Evolutionary conservation across 257 asterid genomes (phyloP), one percentile per base, ranked within the genome.

Genomic region (Primulina huaijiensis): DNA sequence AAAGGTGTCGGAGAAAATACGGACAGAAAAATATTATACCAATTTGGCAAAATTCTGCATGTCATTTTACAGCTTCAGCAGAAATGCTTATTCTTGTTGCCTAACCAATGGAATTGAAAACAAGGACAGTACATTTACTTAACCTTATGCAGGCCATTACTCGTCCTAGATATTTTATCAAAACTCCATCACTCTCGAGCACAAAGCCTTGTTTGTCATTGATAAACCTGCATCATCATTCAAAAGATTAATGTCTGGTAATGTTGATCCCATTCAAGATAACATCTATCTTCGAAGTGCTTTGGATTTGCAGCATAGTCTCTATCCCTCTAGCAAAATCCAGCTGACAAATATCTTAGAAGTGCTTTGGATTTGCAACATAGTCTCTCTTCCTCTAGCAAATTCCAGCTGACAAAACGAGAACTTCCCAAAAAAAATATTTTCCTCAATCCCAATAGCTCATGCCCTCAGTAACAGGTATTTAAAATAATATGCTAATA

Each of bases 141-240:
- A 37, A 73, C 80, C 72, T 21, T 20, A 5, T 62, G 69, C 65
- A 58, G 62, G 77, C 9, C 62, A 67, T 33, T 57, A 65, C 65
- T 74, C 89, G 89, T 64, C 97, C 99, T 35, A 93, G 90, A 81
- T 86, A 93, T 81, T 92, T 91, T n/a, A 93, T 82, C 82, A 93
- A 78, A 62, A 93, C 96, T 46, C 99, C 97, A 56, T 93, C 99
- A 75, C 90, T 90, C 60, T 96, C 99, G 6, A 93, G 83, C 82
- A 93, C 97, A 73, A 89, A 93, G 29, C 97, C 99, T 81, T 90
- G 92, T 62, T 83, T 89, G 59, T 89, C 91, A 69, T 80, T 89
- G 59, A 89, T 79, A 84, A 93, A 93, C 89, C 97, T 93, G 95
- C 82, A 84, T 35, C 37, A 60, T 60, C 19, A 17, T 38, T 37